These are phyloP conservation scores for Septoria petroselini DNA, from an alignment of 2,329 filamentous ascomycete genomes.

Conservation along the genomic window DNA sequence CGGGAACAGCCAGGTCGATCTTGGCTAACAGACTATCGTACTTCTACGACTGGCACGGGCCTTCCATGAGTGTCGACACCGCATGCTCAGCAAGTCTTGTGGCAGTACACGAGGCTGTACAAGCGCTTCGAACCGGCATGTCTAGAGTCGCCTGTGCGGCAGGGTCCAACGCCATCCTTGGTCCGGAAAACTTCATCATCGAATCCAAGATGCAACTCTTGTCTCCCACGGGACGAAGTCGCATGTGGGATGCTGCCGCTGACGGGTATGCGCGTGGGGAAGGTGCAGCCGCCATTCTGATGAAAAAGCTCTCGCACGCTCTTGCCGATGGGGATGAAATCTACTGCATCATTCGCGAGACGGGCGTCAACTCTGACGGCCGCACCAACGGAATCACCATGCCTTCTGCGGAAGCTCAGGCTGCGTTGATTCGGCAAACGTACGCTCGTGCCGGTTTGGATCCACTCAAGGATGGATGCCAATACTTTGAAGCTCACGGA, in stretches of 20 bases:
- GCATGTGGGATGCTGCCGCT: conserved; percentile 39
- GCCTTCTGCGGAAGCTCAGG: conserved; percentile 40
- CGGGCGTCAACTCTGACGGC: conserved; percentile 42
- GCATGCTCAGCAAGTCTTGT: conserved; percentile 47
- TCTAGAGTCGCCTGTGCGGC: conserved; percentile 20
- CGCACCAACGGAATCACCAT: conserved; percentile 22
- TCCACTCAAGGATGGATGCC: conserved; percentile 40
- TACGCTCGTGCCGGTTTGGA: conserved; percentile 48
- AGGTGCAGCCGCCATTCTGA: conserved; percentile 44
- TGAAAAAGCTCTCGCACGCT: conserved; percentile 20
- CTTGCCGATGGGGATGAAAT: conserved; percentile 22
- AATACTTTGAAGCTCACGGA: conserved; percentile 33
- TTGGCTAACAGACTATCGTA: conserved; percentile 39
- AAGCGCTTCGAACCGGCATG: conserved; percentile 33
- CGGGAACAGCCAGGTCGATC: conserved; percentile 38
- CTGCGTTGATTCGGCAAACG: conserved; percentile 47
- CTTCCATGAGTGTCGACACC: conserved; percentile 47
- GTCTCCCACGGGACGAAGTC: conserved; percentile 30
- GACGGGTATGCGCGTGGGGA: conserved; percentile 55
- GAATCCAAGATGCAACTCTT: conserved; percentile 36
- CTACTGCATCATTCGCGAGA: conserved; percentile 40
- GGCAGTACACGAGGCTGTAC: conserved; percentile 37
- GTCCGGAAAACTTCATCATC: conserved; percentile 25
- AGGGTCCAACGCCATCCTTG: conserved; percentile 31
- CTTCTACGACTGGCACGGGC: conserved; percentile 40